phyloP scores from a whole-genome alignment of 225 moss, liverwort and hornwort genomes.

The Takakia lepidozioides region DNA sequence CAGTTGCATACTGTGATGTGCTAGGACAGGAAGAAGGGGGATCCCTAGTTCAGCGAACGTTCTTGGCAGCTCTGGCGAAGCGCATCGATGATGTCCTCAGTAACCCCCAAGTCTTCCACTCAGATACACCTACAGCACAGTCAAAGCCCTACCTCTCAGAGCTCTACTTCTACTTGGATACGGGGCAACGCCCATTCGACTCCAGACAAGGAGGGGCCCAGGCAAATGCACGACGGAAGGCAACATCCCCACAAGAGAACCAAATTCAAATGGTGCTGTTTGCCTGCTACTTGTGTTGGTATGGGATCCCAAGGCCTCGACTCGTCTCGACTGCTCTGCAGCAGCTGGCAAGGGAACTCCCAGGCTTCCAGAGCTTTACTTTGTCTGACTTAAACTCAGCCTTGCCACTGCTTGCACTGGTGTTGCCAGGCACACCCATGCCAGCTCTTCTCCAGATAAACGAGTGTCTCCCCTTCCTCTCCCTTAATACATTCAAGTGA shows the following conservation, averaged over 20 bases:
- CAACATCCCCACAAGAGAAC: constrained; percentile 23
- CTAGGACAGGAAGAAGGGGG: constrained; percentile 40
- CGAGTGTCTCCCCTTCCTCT: constrained; percentile 74
- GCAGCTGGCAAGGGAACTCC: constrained; percentile 46
- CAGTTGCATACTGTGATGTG: constrained; percentile 81
- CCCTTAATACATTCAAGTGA: constrained; percentile 31
- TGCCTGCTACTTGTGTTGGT: constrained; percentile 90
- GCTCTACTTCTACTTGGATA: constrained; percentile 60
- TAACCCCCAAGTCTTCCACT: constrained; percentile 13
- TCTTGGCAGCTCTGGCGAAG: constrained; percentile 80
- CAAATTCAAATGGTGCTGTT: constrained; percentile 51
- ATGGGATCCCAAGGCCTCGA: constrained; percentile 72
- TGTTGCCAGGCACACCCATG: constrained; percentile 69
- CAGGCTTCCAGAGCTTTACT: constrained; percentile 37
- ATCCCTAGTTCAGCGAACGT: constrained; percentile 74
- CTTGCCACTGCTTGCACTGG: constrained; percentile 72
- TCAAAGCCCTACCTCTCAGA: constrained; percentile 42
- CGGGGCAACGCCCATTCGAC: constrained; percentile 51
- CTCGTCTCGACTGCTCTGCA: constrained; percentile 55
- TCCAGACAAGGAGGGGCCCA: constrained; percentile 10
- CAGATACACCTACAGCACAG: constrained; percentile 18
- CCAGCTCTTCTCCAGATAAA: constrained; percentile 74
- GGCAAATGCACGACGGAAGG: constrained; percentile 16
- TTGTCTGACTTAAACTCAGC: constrained; percentile 42
- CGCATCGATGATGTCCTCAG: constrained; percentile 81